phyloP scores from a whole-genome alignment of 2,329 filamentous ascomycete species.

The Stachybotrys chlorohalonatus region DNA sequence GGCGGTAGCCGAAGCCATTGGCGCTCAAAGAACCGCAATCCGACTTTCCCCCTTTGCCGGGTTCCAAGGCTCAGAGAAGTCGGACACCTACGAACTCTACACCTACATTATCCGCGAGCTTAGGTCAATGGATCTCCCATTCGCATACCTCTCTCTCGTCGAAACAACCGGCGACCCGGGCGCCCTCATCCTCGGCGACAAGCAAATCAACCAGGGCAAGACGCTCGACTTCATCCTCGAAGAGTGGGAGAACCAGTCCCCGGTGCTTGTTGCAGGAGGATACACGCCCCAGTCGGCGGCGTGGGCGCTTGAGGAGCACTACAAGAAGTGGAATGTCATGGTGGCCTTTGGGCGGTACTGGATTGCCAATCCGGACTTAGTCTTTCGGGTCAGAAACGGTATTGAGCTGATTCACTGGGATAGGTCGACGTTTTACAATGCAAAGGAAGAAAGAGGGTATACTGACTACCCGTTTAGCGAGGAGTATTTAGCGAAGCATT shows the following conservation, averaged over 20 bases:
- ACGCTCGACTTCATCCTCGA: conserved; percentile 19
- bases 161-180: conserved; percentile 26
- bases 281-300: conserved; percentile 15
- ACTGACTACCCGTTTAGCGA: conserved; percentile 20
- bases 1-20: conserved; percentile 26
- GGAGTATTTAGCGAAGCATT: conserved; percentile 3
- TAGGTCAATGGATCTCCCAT: conserved; percentile 14
- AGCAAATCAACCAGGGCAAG: conserved; percentile 20
- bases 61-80: conserved; percentile 16
- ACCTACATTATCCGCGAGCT: conserved; percentile 15
- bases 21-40: conserved; percentile 38
- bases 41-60: conserved; percentile 40
- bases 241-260: conserved; percentile 20
- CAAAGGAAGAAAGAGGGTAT: conserved; percentile 13
- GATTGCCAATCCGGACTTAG: conserved; percentile 24
- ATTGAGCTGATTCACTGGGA: conserved; percentile 27
- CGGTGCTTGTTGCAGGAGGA: conserved; percentile 21
- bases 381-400: conserved; percentile 27
- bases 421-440: conserved; percentile 28
- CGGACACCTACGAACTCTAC: conserved; percentile 18
- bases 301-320: conserved; percentile 12
- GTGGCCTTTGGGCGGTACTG: conserved; percentile 24
- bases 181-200: conserved; percentile 17
- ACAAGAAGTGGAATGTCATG: conserved; percentile 15
- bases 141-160: conserved; percentile 27